These are phyloP conservation scores for Nigrograna mackinnonii DNA, from an alignment of 2,329 filamentous ascomycete genomes.

Conservation along the genomic window DNA sequence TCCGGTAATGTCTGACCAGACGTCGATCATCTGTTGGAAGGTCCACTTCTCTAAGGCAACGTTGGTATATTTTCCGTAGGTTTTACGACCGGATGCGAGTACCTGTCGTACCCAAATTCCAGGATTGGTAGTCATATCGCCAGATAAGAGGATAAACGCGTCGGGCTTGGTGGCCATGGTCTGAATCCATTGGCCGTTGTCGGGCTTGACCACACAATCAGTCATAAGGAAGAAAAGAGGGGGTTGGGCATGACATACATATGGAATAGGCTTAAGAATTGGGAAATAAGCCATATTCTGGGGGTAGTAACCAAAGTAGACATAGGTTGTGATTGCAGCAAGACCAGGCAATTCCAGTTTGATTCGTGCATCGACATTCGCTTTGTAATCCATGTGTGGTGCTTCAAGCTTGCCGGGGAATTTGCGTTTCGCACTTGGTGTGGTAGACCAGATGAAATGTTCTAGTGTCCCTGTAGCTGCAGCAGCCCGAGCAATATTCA, in stretches of 20 bases:
- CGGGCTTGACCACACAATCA: conserved; percentile 8
- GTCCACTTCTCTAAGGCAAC: conserved; percentile 28
- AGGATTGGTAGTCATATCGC: conserved; percentile 29
- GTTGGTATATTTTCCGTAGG: conserved; percentile 27
- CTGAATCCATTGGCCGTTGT: conserved; percentile 24
- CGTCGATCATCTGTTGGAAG: conserved; percentile 26
- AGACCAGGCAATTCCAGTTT: conserved; percentile 32
- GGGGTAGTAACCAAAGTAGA: conserved; percentile 33
- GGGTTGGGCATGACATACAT: conserved; percentile 12
- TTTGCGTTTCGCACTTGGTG: conserved; percentile 39
- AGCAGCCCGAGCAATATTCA: conserved; percentile 49
- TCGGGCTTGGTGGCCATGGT: conserved; percentile 25
- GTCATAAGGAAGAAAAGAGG: conserved; percentile 1
- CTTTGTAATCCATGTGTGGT: conserved; percentile 51
- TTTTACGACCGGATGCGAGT: conserved; percentile 16
- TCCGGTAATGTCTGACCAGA: conserved; percentile 30
- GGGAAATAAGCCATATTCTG: conserved; percentile 34
- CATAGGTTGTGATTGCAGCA: conserved; percentile 29
- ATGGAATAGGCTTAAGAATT: conserved; percentile 23
- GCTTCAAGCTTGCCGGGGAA: conserved; percentile 36
- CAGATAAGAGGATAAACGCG: conserved; percentile 24
- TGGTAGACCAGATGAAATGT: conserved; percentile 53
- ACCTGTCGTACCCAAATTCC: conserved; percentile 34
- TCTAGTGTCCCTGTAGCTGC: conserved; percentile 40
- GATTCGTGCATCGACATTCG: conserved; percentile 46